These are phyloP conservation scores for Penstemon newberryi DNA, from an alignment of 257 asterid species.

Conservation along the genomic window DNA sequence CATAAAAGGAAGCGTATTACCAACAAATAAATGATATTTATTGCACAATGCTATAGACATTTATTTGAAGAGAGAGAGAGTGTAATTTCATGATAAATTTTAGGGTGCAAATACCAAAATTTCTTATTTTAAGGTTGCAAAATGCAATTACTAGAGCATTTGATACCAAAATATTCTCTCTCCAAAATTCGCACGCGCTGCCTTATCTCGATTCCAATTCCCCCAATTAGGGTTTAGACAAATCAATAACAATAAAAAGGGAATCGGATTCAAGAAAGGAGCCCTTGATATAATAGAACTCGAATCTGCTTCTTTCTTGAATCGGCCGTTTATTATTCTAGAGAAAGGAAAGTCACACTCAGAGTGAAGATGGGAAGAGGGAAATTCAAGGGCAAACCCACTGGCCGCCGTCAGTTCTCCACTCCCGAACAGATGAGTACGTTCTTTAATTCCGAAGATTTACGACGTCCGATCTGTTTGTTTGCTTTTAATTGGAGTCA, in stretches of 20 bases:
- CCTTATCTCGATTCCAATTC: not conserved
- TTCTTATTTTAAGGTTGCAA: no score
- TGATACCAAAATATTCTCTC: not conserved
- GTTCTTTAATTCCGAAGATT: conserved; percentile 24
- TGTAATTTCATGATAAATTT: no score
- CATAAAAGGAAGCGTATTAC: no score
- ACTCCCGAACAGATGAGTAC: conserved; percentile 59
- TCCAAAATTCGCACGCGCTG: not conserved
- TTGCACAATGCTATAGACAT: no score
- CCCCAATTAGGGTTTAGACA: not conserved
- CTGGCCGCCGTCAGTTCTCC: conserved; percentile 67
- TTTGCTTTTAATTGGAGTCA: not conserved
- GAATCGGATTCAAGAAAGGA: conserved; percentile 34
- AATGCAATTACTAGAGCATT: not conserved
- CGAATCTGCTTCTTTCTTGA: conserved; percentile 31
- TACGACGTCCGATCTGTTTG: not conserved
- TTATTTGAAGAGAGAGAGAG: no score
- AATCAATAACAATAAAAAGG: not conserved
- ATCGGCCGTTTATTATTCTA: conserved; percentile 23
- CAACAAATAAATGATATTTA: no score
- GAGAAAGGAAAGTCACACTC: not conserved
- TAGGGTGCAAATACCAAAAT: no score
- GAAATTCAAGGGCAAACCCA: conserved; percentile 65
- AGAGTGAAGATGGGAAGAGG: conserved; percentile 49
- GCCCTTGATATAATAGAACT: conserved; percentile 9